These are phyloP conservation scores for Thymus quinquecostatus DNA, from an alignment of 257 asterid species.

Conservation along the genomic window DNA sequence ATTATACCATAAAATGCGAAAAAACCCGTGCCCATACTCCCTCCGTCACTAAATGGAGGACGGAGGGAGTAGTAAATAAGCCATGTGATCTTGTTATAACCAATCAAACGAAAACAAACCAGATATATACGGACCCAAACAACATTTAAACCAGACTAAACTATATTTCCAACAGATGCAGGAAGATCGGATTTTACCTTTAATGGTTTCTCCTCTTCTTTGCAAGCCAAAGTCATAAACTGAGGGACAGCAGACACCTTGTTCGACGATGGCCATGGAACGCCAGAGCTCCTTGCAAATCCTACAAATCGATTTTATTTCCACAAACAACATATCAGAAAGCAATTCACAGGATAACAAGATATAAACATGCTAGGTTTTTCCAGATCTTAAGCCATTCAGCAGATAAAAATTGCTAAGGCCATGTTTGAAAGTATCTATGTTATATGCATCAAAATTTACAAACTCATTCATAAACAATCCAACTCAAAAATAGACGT, in stretches of 20 bases:
- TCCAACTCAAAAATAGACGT: conserved; percentile 13
- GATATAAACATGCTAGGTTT: not conserved
- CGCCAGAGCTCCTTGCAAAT: conserved; percentile 44
- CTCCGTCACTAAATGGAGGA: no score
- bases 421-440: not conserved
- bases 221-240: conserved; percentile 50
- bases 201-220: conserved; percentile 49
- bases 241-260: conserved; percentile 57
- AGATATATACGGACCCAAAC: conserved; percentile 35
- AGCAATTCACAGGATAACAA: conserved; percentile 15
- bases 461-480: not conserved
- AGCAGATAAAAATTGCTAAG: not conserved
- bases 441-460: not conserved
- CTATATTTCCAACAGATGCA: conserved; percentile 40
- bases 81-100: not conserved
- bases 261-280: conserved; percentile 49
- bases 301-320: conserved; percentile 31
- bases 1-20: no score
- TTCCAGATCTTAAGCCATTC: not conserved
- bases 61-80: conserved; percentile 14
- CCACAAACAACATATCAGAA: conserved; percentile 19
- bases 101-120: conserved; percentile 30
- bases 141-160: conserved; percentile 33
- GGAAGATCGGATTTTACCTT: conserved; percentile 38
- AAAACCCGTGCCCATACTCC: no score